Percentiles rank a stretch among this genome's conserved stretches.
phyloP scores from a whole-genome alignment of 805 yeast species.

The Wickerhamiella sergipiensis region DNA sequence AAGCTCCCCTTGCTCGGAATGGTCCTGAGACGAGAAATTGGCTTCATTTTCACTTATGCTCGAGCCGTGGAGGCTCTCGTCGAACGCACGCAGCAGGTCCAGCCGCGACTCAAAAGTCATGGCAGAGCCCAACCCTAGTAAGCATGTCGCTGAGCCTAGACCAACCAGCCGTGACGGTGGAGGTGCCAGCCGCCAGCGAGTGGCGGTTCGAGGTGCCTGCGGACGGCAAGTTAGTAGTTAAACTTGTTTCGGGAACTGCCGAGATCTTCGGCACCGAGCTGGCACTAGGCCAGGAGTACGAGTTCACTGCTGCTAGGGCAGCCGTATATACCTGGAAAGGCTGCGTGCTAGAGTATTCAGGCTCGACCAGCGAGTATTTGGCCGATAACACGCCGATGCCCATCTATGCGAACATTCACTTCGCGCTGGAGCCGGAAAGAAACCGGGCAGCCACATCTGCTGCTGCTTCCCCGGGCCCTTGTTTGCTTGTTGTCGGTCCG shows the following conservation, averaged over 20 bases:
- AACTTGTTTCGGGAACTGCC: conserved; percentile 53
- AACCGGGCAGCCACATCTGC: conserved; percentile 16
- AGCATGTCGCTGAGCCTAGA: not conserved
- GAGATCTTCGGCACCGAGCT: conserved; percentile 92
- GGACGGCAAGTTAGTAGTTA: conserved; percentile 36
- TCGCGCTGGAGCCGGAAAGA: conserved; percentile 53
- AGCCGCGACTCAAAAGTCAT: not conserved
- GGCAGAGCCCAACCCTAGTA: not conserved
- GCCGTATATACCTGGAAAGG: conserved; percentile 55
- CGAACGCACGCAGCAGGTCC: not conserved
- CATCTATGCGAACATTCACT: conserved; percentile 53
- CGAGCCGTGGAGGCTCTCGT: not conserved
- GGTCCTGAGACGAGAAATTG: no score
- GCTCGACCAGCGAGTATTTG: conserved; percentile 36
- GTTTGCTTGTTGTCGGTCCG: conserved; percentile 51
- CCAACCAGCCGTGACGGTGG: conserved; percentile 8
- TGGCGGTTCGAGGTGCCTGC: conserved; percentile 65
- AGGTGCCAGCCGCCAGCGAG: conserved; percentile 33
- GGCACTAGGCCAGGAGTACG: conserved; percentile 51
- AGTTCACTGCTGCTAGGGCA: conserved; percentile 40
- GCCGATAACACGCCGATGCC: conserved; percentile 61
- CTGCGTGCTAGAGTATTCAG: conserved; percentile 39
- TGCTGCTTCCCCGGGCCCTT: not conserved
- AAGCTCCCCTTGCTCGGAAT: not conserved
- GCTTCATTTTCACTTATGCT: no score